phyloP scores from a whole-genome alignment of 805 yeast genomes.

The Candida multigemmis region DNA sequence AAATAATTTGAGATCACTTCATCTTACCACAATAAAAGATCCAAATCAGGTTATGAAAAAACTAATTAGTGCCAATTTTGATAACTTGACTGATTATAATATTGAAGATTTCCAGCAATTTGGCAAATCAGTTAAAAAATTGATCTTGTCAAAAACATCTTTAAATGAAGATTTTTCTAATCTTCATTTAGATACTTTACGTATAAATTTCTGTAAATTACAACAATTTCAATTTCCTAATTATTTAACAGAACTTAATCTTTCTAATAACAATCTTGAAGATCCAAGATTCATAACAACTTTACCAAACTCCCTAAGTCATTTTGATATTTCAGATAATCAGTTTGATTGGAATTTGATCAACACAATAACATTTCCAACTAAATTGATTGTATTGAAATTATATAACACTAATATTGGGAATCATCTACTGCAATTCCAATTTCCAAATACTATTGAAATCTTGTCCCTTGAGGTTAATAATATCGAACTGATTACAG shows the following conservation, averaged over 20 bases:
- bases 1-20: background rate
- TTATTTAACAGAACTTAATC: conserved; percentile 2
- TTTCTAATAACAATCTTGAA: conserved; percentile 5
- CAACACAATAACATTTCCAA: conserved; percentile 5
- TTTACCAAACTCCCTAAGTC: conserved; percentile 5
- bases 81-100: too few relatives aligned
- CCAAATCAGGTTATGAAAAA: too few relatives aligned
- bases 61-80: too few relatives aligned
- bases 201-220: too few relatives aligned
- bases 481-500: conserved; percentile 7
- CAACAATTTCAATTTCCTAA: too few relatives aligned
- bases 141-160: too few relatives aligned
- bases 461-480: conserved; percentile 10
- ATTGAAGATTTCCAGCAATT: too few relatives aligned
- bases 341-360: conserved; percentile 8
- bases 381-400: conserved; percentile 5
- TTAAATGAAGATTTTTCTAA: too few relatives aligned
- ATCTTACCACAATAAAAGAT: conserved; percentile 1
- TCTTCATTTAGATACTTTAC: too few relatives aligned
- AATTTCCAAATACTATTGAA: conserved; percentile 8
- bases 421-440: conserved; percentile 4
- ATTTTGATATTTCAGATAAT: conserved; percentile 9
- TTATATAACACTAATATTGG: conserved; percentile 9
- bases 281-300: too few relatives aligned
- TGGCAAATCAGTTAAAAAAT: too few relatives aligned